These are phyloP conservation scores for Nelumbo lutea DNA, from an alignment of 164 flowering plant species.

Conservation along the genomic window DNA sequence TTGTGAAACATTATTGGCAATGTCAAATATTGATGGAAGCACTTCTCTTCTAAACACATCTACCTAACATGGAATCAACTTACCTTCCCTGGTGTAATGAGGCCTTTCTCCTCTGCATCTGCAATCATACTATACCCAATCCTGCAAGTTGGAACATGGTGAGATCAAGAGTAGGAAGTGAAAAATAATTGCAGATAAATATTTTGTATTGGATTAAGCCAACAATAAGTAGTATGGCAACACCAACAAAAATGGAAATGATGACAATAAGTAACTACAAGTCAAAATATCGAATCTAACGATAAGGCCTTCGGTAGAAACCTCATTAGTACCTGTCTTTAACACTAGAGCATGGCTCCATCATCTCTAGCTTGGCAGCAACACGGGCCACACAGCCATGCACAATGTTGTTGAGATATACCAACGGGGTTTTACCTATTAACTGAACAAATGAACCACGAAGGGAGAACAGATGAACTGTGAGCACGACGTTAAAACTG, in stretches of 20 bases:
- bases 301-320: not conserved
- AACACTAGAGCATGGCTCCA: conserved; percentile 30
- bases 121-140: conserved; percentile 83
- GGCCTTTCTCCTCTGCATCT: conserved; percentile 83
- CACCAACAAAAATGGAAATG: not conserved
- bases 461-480: not conserved
- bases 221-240: not conserved
- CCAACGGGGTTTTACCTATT: conserved; percentile 27
- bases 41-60: not conserved
- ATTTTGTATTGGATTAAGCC: not conserved
- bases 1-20: no score
- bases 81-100: conserved; percentile 79
- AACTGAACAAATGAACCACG: conserved; percentile 11
- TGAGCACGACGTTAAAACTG: not conserved
- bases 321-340: conserved; percentile 17
- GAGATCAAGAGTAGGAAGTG: not conserved
- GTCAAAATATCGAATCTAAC: not conserved
- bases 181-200: not conserved
- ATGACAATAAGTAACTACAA: not conserved
- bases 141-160: conserved; percentile 34
- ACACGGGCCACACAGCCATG: conserved; percentile 28
- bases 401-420: conserved; percentile 24
- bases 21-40: not conserved
- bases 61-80: conserved; percentile 4
- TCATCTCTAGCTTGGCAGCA: conserved; percentile 29